A percentile compares a stretch with the other conserved stretches of the same genome.
These are phyloP conservation scores for Fusarium kyushuense DNA, from an alignment of 2,329 filamentous ascomycete genomes.

Conservation along the genomic window DNA sequence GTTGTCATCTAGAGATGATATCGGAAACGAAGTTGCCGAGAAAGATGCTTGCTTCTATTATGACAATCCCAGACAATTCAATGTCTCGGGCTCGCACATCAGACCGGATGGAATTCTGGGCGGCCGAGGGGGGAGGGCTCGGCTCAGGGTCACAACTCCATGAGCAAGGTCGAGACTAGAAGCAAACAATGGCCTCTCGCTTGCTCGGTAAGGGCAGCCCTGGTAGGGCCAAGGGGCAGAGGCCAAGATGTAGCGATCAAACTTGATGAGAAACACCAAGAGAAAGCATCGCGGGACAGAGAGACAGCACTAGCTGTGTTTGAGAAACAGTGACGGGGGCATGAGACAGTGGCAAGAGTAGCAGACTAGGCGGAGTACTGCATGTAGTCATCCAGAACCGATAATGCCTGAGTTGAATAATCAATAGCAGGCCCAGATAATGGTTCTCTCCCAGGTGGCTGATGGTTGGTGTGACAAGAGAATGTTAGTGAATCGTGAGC, in stretches of 20 bases:
- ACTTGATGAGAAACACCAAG: slow-evolving; percentile 40
- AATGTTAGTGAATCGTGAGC: slow-evolving; percentile 31
- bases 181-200: slow-evolving; percentile 16
- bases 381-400: not conserved
- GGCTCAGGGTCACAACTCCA: slow-evolving; percentile 32
- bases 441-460: slow-evolving; percentile 28
- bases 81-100: slow-evolving; percentile 49
- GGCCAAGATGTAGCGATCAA: slow-evolving; percentile 40
- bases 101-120: slow-evolving; percentile 48
- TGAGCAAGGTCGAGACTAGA: slow-evolving; percentile 14
- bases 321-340: slow-evolving; percentile 32
- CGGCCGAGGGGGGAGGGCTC: slow-evolving; percentile 44
- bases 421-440: slow-evolving; percentile 19
- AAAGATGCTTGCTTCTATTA: slow-evolving; percentile 48
- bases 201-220: slow-evolving; percentile 5
- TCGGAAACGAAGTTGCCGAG: slow-evolving; percentile 54
- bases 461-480: slow-evolving; percentile 28
- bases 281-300: slow-evolving; percentile 31
- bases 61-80: slow-evolving; percentile 51
- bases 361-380: slow-evolving; percentile 10
- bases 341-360: slow-evolving; percentile 40
- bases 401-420: slow-evolving; percentile 4
- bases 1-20: slow-evolving; percentile 43
- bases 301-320: slow-evolving; percentile 28
- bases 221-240: slow-evolving; percentile 2